A percentile compares a stretch with the other conserved stretches of the same genome.
Conservation (phyloP, 2,329 filamentous ascomycete species). For the Fusarium miscanthi region DNA sequence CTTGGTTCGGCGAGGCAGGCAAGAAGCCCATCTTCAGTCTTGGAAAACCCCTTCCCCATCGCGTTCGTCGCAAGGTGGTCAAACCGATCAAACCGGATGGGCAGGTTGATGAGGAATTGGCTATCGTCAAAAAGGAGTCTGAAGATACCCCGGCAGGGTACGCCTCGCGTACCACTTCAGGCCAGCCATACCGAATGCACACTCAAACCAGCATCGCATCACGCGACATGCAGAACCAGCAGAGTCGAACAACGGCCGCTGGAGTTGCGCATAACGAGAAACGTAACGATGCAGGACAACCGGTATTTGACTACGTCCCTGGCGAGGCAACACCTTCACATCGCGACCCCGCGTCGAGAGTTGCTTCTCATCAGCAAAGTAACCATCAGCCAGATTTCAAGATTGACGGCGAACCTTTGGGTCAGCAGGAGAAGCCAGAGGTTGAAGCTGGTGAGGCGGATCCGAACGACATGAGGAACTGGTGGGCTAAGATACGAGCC, state of each 20-base stretch:
- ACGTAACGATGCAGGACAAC: slow-evolving; percentile 17
- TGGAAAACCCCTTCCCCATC: slow-evolving; percentile 33
- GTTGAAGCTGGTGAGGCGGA: slow-evolving; percentile 26
- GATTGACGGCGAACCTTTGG: slow-evolving; percentile 33
- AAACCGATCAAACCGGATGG: slow-evolving; percentile 4
- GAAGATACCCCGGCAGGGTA: not conserved
- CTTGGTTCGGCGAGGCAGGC: slow-evolving; percentile 29
- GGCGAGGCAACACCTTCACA: not conserved
- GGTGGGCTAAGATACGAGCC: slow-evolving; percentile 38
- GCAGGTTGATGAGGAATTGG: slow-evolving; percentile 28
- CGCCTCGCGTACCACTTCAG: slow-evolving; percentile 1
- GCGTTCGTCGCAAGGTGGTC: slow-evolving; percentile 17
- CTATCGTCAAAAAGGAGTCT: not conserved
- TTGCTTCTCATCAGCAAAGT: not conserved
- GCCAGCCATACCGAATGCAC: not conserved
- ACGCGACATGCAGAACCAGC: slow-evolving; percentile 1
- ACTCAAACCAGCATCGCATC: slow-evolving; percentile 2
- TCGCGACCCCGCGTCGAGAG: not conserved
- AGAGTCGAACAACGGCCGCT: slow-evolving; percentile 10
- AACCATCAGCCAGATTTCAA: slow-evolving; percentile 19
- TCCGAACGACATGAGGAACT: slow-evolving; percentile 36
- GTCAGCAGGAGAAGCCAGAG: slow-evolving; percentile 13
- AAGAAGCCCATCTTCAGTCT: slow-evolving; percentile 38
- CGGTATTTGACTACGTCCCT: slow-evolving; percentile 21
- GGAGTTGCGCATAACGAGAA: slow-evolving; percentile 17